Evolutionary conservation across 2,329 filamentous ascomycete genomes (phyloP).

Genomic region (Apiospora malaysiana): DNA sequence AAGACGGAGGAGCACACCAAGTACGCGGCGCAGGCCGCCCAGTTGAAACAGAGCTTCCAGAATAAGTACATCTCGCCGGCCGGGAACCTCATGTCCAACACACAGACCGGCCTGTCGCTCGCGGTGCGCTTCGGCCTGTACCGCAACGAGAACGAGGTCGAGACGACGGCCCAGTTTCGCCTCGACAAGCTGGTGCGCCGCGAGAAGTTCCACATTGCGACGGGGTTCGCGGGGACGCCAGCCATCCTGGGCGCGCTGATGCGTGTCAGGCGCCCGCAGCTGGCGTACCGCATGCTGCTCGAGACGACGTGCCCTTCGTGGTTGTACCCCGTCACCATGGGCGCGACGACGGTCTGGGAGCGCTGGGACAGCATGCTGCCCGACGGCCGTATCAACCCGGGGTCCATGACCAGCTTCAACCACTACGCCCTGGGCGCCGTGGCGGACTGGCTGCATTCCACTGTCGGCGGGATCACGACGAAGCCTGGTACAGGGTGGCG

Average conservation of each 20-base stretch:
- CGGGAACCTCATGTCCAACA: slow-evolving; percentile 42
- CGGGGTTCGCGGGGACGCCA: slow-evolving; percentile 52
- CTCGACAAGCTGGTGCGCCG: slow-evolving; percentile 41
- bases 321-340: slow-evolving; percentile 45
- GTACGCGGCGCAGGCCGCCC: slow-evolving; percentile 27
- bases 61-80: slow-evolving; percentile 24
- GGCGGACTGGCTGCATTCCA: slow-evolving; percentile 43
- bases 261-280: slow-evolving; percentile 35
- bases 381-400: slow-evolving; percentile 41
- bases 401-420: slow-evolving; percentile 46
- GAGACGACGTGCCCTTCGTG: slow-evolving; percentile 41
- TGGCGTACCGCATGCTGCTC: slow-evolving; percentile 49
- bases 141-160: slow-evolving; percentile 27
- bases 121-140: slow-evolving; percentile 46
- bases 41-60: slow-evolving; percentile 31
- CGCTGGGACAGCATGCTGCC: slow-evolving; percentile 45
- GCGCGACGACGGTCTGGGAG: slow-evolving; percentile 46
- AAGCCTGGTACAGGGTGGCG: slow-evolving; percentile 33
- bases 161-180: slow-evolving; percentile 34
- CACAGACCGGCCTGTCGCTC: slow-evolving; percentile 48
- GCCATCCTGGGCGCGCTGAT: slow-evolving; percentile 42
- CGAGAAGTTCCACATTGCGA: slow-evolving; percentile 45
- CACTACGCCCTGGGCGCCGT: slow-evolving; percentile 47
- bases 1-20: slow-evolving; percentile 27
- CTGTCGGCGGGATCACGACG: slow-evolving; percentile 36